Percentiles rank a stretch among this genome's conserved stretches.
Evolutionary conservation across 1,284 basidiomycete genomes (phyloP).

Genomic region (Inonotus obliquus): DNA sequence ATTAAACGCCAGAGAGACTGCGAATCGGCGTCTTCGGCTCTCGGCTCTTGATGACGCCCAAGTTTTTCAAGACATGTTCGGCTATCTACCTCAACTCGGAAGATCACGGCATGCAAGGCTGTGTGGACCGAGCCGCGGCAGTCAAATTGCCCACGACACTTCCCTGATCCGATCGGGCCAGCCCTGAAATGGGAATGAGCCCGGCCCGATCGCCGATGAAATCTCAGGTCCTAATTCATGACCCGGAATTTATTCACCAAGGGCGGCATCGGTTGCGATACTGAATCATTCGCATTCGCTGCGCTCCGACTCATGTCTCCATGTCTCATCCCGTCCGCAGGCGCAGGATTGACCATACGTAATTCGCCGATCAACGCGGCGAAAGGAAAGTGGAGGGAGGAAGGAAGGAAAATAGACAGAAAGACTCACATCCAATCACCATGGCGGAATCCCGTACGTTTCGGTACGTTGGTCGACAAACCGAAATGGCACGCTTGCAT

Average conservation of each 20-base stretch:
- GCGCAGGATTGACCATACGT: background rate
- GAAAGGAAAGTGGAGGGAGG: background rate
- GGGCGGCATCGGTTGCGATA: background rate
- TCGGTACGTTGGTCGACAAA: slow-evolving; percentile 71
- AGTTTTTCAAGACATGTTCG: background rate
- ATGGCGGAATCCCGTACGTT: slow-evolving; percentile 60
- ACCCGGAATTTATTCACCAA: background rate
- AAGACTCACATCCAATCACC: slow-evolving; percentile 77
- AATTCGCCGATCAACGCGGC: background rate
- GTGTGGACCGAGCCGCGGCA: background rate
- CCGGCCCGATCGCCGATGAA: background rate
- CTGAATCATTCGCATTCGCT: background rate
- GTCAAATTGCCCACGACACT: background rate
- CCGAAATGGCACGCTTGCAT: slow-evolving; percentile 28
- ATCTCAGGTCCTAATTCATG: background rate
- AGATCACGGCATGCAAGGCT: background rate
- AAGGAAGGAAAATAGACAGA: slow-evolving; percentile 2
- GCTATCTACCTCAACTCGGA: background rate
- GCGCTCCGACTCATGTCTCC: background rate
- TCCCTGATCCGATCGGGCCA: background rate
- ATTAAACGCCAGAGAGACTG: background rate
- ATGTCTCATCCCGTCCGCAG: background rate
- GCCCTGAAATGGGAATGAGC: background rate
- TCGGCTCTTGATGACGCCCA: background rate
- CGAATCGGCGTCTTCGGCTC: background rate